Evolutionary conservation across 164 flowering plant species (phyloP).

Genomic region (Platanus orientalis): DNA sequence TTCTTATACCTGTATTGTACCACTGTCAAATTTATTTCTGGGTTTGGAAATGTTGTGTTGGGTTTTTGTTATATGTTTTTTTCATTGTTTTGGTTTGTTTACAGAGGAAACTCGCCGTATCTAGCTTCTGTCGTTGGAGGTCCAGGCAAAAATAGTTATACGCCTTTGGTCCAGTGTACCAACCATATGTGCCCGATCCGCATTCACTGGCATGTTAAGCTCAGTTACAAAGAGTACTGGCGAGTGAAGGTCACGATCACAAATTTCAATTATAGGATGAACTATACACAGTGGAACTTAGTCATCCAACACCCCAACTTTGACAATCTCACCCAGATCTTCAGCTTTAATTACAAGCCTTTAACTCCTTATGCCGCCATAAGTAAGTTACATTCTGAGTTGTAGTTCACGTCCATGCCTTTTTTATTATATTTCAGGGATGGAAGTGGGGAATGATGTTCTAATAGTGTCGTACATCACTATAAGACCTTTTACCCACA

Average conservation of each 20-base stretch:
- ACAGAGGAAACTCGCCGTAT: slow-evolving; percentile 51
- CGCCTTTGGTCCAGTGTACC: slow-evolving; percentile 69
- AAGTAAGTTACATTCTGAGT: slow-evolving; percentile 39
- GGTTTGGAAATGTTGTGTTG: background rate
- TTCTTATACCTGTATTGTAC: background rate
- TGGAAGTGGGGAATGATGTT: background rate
- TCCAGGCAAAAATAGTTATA: slow-evolving; percentile 23
- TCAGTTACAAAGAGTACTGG: slow-evolving; percentile 70
- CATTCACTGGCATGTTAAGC: slow-evolving; percentile 78
- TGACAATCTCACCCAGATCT: slow-evolving; percentile 60
- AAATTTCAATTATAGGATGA: slow-evolving; percentile 69
- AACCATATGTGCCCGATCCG: slow-evolving; percentile 76
- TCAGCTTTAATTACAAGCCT: slow-evolving; percentile 71
- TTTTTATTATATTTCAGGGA: background rate
- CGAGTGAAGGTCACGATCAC: slow-evolving; percentile 64
- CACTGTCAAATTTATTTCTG: background rate
- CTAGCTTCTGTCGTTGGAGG: slow-evolving; percentile 51
- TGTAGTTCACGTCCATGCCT: no score
- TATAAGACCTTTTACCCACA: no score
- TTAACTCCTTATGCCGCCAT: slow-evolving; percentile 49
- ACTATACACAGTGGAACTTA: slow-evolving; percentile 71
- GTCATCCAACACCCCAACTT: slow-evolving; percentile 80
- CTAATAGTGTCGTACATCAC: background rate
- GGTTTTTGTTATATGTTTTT: background rate
- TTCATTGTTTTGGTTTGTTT: slow-evolving; percentile 6